phyloP scores from a whole-genome alignment of 2,329 filamentous ascomycete genomes.

The Trichoderma arundinaceum region DNA sequence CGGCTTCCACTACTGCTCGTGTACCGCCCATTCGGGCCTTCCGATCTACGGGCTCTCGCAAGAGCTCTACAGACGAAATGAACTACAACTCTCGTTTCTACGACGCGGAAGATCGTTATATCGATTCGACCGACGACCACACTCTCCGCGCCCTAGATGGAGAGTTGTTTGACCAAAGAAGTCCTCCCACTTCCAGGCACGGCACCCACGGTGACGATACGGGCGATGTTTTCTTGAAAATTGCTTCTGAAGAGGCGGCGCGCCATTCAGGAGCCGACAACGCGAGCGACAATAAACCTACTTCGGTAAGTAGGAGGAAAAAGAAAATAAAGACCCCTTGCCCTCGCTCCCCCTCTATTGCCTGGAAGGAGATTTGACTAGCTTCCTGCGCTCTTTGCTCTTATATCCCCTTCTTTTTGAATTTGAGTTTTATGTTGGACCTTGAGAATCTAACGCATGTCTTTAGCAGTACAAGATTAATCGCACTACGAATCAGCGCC shows the following conservation, averaged over 20 bases:
- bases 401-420: neutral
- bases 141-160: slow-evolving; percentile 60
- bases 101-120: slow-evolving; percentile 51
- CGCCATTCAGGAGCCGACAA: slow-evolving; percentile 47
- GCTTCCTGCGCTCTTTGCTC: neutral
- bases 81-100: slow-evolving; percentile 52
- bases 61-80: slow-evolving; percentile 60
- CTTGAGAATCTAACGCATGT: slow-evolving; percentile 11
- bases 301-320: slow-evolving; percentile 35
- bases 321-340: slow-evolving; percentile 48
- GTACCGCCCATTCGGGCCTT: slow-evolving; percentile 61
- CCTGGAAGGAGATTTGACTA: slow-evolving; percentile 4
- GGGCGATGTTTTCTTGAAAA: slow-evolving; percentile 64
- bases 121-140: slow-evolving; percentile 55
- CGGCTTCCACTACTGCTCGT: slow-evolving; percentile 43
- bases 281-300: slow-evolving; percentile 44
- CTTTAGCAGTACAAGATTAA: slow-evolving; percentile 53
- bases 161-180: slow-evolving; percentile 33
- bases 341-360: neutral
- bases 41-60: slow-evolving; percentile 62
- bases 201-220: slow-evolving; percentile 56
- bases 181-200: slow-evolving; percentile 46
- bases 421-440: neutral
- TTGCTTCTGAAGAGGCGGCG: slow-evolving; percentile 59
- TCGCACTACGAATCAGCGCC: slow-evolving; percentile 56